Evolutionary conservation across 139 green algal genomes (phyloP).

Genomic region (Chlamydomonas sp.): DNA sequence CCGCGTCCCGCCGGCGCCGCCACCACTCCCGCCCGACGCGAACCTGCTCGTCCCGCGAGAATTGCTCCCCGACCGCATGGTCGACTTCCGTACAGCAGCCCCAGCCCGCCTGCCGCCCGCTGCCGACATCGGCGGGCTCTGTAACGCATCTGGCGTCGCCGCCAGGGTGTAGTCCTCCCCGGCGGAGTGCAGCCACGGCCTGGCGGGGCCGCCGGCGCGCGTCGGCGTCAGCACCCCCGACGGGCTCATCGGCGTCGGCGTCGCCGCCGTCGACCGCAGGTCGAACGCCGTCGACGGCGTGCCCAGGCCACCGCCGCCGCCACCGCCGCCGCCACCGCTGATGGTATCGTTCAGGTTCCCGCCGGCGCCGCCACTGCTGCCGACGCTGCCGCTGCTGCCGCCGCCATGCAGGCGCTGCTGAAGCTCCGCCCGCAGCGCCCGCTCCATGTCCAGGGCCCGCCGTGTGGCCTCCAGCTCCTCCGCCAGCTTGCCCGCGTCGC

Average conservation of each 20-base stretch:
- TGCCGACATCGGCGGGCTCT: too few species aligned
- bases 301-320: not conserved
- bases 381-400: not conserved
- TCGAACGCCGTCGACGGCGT: not conserved
- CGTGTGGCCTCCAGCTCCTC: conserved; percentile 35
- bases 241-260: too few species aligned
- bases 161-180: too few species aligned
- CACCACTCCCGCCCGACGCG: not conserved
- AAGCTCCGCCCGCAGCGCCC: conserved; percentile 26
- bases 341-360: too few species aligned
- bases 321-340: not conserved
- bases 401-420: conserved; percentile 12
- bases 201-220: too few species aligned
- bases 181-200: too few species aligned
- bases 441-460: conserved; percentile 26
- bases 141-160: too few species aligned
- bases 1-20: too few species aligned
- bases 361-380: not conserved
- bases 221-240: too few species aligned
- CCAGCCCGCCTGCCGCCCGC: too few species aligned
- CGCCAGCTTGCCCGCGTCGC: not conserved
- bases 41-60: not conserved
- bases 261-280: too few species aligned
- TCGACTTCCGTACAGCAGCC: not conserved
- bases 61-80: not conserved